A percentile compares a stretch with the other conserved stretches of the same genome.
phyloP scores from a whole-genome alignment of 495 filamentous ascomycete genomes.

The Tuber borchii region DNA sequence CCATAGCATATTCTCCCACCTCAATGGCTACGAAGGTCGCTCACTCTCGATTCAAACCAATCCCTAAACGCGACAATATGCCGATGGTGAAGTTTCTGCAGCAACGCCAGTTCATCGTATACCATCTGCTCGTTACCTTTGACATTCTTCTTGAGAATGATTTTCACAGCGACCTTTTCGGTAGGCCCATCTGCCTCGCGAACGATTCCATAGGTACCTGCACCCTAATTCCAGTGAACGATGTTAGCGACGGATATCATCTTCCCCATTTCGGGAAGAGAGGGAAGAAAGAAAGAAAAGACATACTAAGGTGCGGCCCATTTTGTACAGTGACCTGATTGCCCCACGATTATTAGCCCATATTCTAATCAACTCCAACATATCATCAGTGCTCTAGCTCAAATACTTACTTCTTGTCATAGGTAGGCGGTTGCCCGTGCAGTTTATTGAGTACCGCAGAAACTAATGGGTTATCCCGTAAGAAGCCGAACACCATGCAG shows the following conservation, averaged over 20 bases:
- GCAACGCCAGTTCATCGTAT: slow-evolving; percentile 88
- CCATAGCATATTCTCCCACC: background rate
- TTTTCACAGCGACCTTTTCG: slow-evolving; percentile 93
- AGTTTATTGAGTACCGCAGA: slow-evolving; percentile 94
- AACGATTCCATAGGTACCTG: slow-evolving; percentile 97
- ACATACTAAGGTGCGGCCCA: slow-evolving; percentile 70
- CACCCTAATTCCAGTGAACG: slow-evolving; percentile 49
- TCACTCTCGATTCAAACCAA: slow-evolving; percentile 94
- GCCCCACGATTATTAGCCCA: slow-evolving; percentile 16
- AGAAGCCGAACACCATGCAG: slow-evolving; percentile 38
- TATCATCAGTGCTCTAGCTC: slow-evolving; percentile 4
- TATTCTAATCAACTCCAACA: background rate
- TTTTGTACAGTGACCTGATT: slow-evolving; percentile 71
- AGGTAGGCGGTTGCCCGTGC: slow-evolving; percentile 93
- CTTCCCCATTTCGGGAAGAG: background rate
- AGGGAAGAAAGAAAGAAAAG: slow-evolving; percentile 2
- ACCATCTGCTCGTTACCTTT: slow-evolving; percentile 98
- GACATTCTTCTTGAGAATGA: slow-evolving; percentile 99
- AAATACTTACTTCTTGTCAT: slow-evolving; percentile 81
- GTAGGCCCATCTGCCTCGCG: slow-evolving; percentile 77
- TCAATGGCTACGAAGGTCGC: slow-evolving; percentile 21
- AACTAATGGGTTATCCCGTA: slow-evolving; percentile 52
- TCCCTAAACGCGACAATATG: slow-evolving; percentile 98
- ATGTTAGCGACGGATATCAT: slow-evolving; percentile 7
- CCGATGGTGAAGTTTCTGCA: slow-evolving; percentile 82